Evolutionary conservation across 2,329 filamentous ascomycete genomes (phyloP), one percentile per base, ranked within the genome.

Genomic region (Fusarium sp.): DNA sequence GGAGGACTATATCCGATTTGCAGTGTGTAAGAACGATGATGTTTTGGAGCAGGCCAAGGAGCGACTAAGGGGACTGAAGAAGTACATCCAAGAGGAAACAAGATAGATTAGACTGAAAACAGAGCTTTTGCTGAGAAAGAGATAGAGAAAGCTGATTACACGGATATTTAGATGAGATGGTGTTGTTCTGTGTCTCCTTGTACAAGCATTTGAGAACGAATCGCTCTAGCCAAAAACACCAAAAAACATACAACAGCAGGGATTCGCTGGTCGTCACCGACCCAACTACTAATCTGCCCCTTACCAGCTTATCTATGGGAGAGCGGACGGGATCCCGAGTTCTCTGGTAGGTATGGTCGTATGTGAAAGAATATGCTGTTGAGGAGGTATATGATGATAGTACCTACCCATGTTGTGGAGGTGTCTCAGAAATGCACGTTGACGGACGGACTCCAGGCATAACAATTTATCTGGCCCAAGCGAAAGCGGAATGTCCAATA

Each of bases 21-120:
- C 96, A 0, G 94, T 99, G 3, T 99, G 96, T 84, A 99, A 99
- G 85, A 89, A 95, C 34, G 94, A 99, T 77, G 88, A 93, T 45
- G 89, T 98, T 40, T 81, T 96, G 23, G 92, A 94, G 79, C 87
- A 87, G 57, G 93, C 93, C 4, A 95, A 95, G 85, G 88, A 92
- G 78, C 83, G 92, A 64, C 80, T 96, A 72, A 85, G 91, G 66
- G 91, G 89, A 0, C 73, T 94, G 81, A 93, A 88, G 84, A 89
- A 90, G 81, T 93, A 90, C 73, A 92, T 93, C 64, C 53, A 73
- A 61, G 56, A 75, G 48, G 76, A 72, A 58, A 37, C 7, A 21
- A 20, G n/a, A 14, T 49, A 18, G 48, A 46, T 47, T 23, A 21
- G 25, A 40, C 41, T 23, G 53, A 48, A 23, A n/a, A 46, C 54